Base-by-base conservation (phyloP, 495 filamentous ascomycete species). In the Hypoxylon trugodes region DNA sequence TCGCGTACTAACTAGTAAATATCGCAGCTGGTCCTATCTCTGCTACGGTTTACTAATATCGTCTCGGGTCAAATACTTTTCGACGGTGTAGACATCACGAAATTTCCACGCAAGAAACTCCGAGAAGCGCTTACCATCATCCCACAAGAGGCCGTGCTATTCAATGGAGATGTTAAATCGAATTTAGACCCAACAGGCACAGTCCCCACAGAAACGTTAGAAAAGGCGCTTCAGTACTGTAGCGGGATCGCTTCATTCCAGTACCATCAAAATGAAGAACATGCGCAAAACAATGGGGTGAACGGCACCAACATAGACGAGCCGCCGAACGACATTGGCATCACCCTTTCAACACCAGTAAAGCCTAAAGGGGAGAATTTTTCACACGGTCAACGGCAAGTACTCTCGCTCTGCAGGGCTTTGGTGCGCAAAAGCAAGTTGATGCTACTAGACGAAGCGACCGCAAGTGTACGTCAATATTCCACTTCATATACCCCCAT, bases 361-460 rank as follows among this genome's bases (percentile, higher is more conserved):
- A 77, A 77, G 13, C 76, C 80, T 9, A 78, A 79, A 48, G 82
- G 80, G 36, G 82, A 81, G 66, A 80, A 82, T 61, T 83, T 87
- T 69, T 81, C 77, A 21, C 84, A 86, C 37, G 84, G 84, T 24
- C 81, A 86, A 53, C 72, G 83, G 15, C 82, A 85, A 52, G 79
- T 86, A 4, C 74, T 87, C n/a, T 83, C 81, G 40, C 77, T 86
- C 4, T 84, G 83, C 26, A 74, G 81, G 12, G 82, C 83, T 1
- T 76, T 87, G 4, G 77, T 85, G 22, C 78, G 81, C 52, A 76
- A 80, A 37, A 79, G 79, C 49, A 80, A 80, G 69, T 77, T 87
- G 37, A 77, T 86, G 50, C 62, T 87, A 1, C 69, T 87, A 6
- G 84, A 86, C 55, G 84, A 87, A 66, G 83, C 84, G 0, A 86